Evolutionary conservation across 2,329 filamentous ascomycete genomes (phyloP), one percentile per base, ranked within the genome.

Genomic region (Penicillium sp.): DNA sequence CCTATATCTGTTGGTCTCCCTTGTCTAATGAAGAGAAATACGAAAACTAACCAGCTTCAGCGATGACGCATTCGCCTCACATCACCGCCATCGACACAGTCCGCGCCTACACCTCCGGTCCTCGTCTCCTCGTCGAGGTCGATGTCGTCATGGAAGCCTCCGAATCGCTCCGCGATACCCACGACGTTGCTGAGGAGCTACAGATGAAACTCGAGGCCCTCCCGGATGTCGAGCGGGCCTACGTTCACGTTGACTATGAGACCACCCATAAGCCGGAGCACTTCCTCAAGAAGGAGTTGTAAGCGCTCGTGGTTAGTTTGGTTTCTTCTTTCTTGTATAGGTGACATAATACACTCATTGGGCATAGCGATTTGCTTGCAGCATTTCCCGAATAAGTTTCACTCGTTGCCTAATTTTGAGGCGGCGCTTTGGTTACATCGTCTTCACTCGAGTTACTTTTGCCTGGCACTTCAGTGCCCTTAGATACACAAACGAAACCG

Each of bases 211-310:
- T 97, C 2, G 93, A 98, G 78, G 88, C 85, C 49, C 72, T 98
- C 55, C 92, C 93, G 0, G 86, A 95, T 66, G 85, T 97, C 8
- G 93, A 97, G 78, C 77, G 93, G 51, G 90, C 90, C 0, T 97
- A 96, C 67, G 93, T 97, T 18, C 93, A 98, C 69, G 91, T 96
- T 15, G 93, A 98, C 70, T 97, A 95, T 62, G 93, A 97, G 75
- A 96, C 91, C 3, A 90, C 87, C 15, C 93, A 97, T 71, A 91
- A 93, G 70, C 92, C 92, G 0, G 91, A 96, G 75, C 91, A 86
- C 67, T 84, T 80, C 55, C 68, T 82, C 66, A 85, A 85, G 68
- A 85, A 85, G 71, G 81, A 84, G 59, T 63, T 84, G 41, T 83
- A 65, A 56, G 24, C n/a, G 8, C 31, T 27, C 18, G 31, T 28